Evolutionary conservation across 2,329 filamentous ascomycete species (phyloP).

Genomic region (Talaromyces piceae): DNA sequence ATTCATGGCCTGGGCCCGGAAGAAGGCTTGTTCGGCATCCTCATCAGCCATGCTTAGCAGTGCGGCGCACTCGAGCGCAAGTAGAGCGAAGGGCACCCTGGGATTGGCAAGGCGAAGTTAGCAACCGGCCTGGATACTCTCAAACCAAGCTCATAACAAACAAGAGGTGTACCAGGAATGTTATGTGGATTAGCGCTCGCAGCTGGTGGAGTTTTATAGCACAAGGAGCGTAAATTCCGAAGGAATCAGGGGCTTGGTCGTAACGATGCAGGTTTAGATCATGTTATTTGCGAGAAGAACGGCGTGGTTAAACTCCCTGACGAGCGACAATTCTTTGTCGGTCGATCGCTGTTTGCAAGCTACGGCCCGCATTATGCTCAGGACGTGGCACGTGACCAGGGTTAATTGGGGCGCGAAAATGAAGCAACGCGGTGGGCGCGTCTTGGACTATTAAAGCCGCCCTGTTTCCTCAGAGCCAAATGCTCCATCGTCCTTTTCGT

Average conservation of each 20-base stretch:
- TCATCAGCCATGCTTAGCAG: slow-evolving; percentile 45
- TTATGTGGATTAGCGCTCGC: slow-evolving; percentile 12
- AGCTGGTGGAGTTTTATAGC: slow-evolving; percentile 8
- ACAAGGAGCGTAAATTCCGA: slow-evolving; percentile 5
- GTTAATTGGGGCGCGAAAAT: slow-evolving; percentile 22
- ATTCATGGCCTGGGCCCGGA: slow-evolving; percentile 42
- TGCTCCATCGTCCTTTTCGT: background rate
- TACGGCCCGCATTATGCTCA: slow-evolving; percentile 12
- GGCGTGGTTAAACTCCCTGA: slow-evolving; percentile 4
- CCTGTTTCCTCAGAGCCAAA: background rate
- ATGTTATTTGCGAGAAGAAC: slow-evolving; percentile 7
- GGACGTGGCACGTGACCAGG: slow-evolving; percentile 23
- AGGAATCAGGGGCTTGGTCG: slow-evolving; percentile 5
- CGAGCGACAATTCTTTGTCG: slow-evolving; percentile 9
- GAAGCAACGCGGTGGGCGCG: slow-evolving; percentile 14
- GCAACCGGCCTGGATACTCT: slow-evolving; percentile 1
- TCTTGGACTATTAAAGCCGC: slow-evolving; percentile 4
- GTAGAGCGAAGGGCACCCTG: slow-evolving; percentile 5
- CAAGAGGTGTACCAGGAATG: slow-evolving; percentile 12
- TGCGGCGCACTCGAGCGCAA: slow-evolving; percentile 13
- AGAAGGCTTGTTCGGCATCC: slow-evolving; percentile 48
- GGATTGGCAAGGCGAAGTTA: background rate
- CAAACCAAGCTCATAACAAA: slow-evolving; percentile 9
- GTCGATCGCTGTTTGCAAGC: slow-evolving; percentile 11
- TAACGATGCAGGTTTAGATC: slow-evolving; percentile 2